Conservation (phyloP, 1,284 basidiomycete species). For the Heterobasidion occidentale region DNA sequence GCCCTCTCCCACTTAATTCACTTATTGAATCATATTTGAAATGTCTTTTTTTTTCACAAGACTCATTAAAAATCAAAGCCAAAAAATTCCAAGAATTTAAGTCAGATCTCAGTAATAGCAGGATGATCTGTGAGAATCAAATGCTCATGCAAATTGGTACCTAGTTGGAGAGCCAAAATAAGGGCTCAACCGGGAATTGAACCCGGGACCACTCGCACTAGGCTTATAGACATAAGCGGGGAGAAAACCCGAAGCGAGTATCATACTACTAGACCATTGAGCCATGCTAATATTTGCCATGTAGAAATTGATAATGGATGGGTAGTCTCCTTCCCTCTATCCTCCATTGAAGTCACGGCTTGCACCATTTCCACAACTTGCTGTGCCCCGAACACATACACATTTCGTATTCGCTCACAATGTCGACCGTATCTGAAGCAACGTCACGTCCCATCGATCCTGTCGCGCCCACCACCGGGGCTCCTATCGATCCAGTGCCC, state of each 20-base stretch:
- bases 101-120: no score
- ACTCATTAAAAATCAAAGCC: no score
- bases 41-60: no score
- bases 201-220: constrained; percentile 26
- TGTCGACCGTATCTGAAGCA: background rate
- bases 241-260: background rate
- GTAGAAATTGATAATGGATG: background rate
- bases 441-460: background rate
- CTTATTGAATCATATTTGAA: no score
- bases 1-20: no score
- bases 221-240: background rate
- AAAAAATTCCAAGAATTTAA: no score
- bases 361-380: no score
- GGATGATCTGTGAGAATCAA: no score
- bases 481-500: constrained; percentile 21
- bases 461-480: background rate
- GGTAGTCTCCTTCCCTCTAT: background rate
- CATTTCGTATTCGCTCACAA: background rate
- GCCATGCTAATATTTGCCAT: background rate
- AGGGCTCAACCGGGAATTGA: constrained; percentile 35
- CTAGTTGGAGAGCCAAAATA: background rate
- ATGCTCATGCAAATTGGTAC: no score
- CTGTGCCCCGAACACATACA: no score
- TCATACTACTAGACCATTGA: constrained; percentile 2
- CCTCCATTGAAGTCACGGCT: background rate